phyloP scores from a whole-genome alignment of 495 filamentous ascomycete species.

The Hypoxylon fragiforme region DNA sequence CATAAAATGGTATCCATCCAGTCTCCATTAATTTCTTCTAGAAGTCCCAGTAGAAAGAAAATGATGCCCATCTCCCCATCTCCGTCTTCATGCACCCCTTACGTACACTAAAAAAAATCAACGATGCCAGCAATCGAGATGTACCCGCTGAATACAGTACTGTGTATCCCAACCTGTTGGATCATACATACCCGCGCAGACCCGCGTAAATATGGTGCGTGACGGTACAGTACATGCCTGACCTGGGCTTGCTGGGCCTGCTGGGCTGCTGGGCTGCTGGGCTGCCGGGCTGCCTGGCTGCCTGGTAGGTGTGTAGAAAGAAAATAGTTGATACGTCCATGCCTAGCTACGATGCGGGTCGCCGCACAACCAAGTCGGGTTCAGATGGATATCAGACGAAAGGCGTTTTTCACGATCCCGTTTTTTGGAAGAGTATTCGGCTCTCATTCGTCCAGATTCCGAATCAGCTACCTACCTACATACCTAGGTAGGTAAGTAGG shows the following conservation, averaged over 20 bases:
- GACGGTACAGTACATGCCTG: too few species aligned
- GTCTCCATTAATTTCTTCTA: constrained; percentile 32
- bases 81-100: constrained; percentile 29
- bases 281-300: too few species aligned
- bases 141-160: constrained; percentile 27
- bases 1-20: constrained; percentile 15
- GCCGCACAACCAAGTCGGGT: not conserved
- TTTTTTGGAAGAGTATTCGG: not conserved
- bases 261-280: too few species aligned
- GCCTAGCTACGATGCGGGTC: not conserved
- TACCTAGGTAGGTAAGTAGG: too few species aligned
- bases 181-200: constrained; percentile 13
- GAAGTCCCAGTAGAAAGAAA: constrained; percentile 27
- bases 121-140: constrained; percentile 6
- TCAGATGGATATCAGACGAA: constrained; percentile 2
- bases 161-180: constrained; percentile 13
- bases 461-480: too few species aligned
- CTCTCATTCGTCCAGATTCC: too few species aligned
- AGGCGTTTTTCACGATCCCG: not conserved
- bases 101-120: not conserved
- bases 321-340: not conserved
- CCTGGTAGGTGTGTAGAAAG: too few species aligned
- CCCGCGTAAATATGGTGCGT: not conserved
- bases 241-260: too few species aligned
- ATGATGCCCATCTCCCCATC: not conserved